A percentile compares a stretch with the other conserved stretches of the same genome.
These are phyloP conservation scores for Ustilago vetiveriae DNA, from an alignment of 1,284 basidiomycete genomes.

Conservation along the genomic window DNA sequence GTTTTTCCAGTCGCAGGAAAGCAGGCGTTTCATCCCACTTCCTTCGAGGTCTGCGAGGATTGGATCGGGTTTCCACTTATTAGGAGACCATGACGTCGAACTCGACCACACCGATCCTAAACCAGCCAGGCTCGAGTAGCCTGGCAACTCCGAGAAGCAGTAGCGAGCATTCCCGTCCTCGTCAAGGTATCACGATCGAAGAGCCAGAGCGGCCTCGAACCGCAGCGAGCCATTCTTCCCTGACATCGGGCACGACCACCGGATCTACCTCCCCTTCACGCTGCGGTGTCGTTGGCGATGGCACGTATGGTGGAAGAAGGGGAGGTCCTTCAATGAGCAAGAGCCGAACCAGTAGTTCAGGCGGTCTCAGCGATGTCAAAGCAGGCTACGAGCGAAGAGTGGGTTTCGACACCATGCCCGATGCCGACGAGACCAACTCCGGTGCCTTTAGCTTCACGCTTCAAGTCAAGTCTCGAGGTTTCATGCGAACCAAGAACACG, in stretches of 20 bases:
- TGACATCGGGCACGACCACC: constrained; percentile 12
- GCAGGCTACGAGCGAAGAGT: constrained; percentile 61
- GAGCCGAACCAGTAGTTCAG: constrained; percentile 41
- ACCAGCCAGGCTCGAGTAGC: constrained; percentile 30
- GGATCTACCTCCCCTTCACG: constrained; percentile 26
- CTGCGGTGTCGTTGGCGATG: constrained; percentile 41
- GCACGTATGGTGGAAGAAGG: constrained; percentile 44
- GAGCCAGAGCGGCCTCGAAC: constrained; percentile 35
- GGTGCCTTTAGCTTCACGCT: constrained; percentile 68
- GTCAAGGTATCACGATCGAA: constrained; percentile 44
- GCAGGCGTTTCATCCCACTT: too few relatives aligned
- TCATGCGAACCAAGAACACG: constrained; percentile 80
- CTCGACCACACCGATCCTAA: constrained; percentile 36
- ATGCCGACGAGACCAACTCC: constrained; percentile 61
- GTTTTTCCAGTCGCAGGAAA: too few relatives aligned
- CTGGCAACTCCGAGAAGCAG: constrained; percentile 28
- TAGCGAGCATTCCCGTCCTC: constrained; percentile 25
- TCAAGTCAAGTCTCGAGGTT: constrained; percentile 84
- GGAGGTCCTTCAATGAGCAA: constrained; percentile 42
- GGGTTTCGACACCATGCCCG: constrained; percentile 66
- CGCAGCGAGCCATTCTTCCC: constrained; percentile 22
- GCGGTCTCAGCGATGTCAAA: constrained; percentile 51
- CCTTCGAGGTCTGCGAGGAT: too few relatives aligned
- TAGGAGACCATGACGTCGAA: constrained; percentile 13
- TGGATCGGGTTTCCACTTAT: too few relatives aligned